A percentile compares a stretch with the other conserved stretches of the same genome.
Conservation (phyloP, 2,329 filamentous ascomycete genomes). For the Claviceps purpurea region DNA sequence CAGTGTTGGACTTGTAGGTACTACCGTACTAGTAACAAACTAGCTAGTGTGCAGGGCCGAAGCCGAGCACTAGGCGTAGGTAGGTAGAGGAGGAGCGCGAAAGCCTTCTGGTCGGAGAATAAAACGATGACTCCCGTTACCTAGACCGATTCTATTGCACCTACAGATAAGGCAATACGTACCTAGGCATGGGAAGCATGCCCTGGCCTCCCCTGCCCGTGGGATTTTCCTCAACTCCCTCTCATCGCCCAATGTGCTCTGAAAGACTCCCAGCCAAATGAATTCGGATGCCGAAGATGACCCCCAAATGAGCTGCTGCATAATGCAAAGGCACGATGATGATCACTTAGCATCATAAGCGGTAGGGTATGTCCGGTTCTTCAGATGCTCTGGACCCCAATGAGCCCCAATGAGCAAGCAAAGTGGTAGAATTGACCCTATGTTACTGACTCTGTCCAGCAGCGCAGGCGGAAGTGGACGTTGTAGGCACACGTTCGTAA, state of each 20-base stretch:
- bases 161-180: background rate
- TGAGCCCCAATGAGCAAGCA: background rate
- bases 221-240: no score
- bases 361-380: background rate
- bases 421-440: constrained; percentile 1
- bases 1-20: background rate
- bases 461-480: constrained; percentile 1
- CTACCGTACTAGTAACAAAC: no score
- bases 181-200: background rate
- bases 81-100: background rate
- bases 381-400: background rate
- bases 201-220: no score
- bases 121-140: background rate
- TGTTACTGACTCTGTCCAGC: background rate
- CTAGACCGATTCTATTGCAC: background rate
- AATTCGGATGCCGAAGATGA: background rate
- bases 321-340: constrained; percentile 5
- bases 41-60: background rate
- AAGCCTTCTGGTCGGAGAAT: constrained; percentile 3
- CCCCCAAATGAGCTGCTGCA: constrained; percentile 2
- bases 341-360: constrained; percentile 4
- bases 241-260: background rate
- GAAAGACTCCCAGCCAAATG: background rate
- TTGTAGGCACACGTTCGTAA: constrained; percentile 1
- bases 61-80: background rate